phyloP scores from a whole-genome alignment of 2,329 filamentous ascomycete genomes.

The Myriosclerotinia duriaeana region DNA sequence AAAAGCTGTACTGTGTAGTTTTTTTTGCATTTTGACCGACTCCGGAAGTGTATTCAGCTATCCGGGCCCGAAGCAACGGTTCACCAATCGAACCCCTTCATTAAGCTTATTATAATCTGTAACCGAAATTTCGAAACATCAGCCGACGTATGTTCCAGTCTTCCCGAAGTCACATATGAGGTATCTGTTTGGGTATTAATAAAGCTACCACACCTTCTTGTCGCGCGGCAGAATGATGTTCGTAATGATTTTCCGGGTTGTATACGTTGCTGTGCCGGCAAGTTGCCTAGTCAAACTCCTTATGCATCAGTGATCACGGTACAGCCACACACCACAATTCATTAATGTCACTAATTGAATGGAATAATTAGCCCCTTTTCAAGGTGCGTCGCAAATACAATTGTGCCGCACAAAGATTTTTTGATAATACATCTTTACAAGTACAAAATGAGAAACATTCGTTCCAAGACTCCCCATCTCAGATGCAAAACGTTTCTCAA shows the following conservation, averaged over 20 bases:
- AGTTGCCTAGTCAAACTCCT: not conserved
- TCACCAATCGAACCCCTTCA: constrained; percentile 20
- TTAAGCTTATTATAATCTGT: not conserved
- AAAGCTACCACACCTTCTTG: not conserved
- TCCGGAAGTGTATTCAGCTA: constrained; percentile 7
- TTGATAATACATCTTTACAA: not conserved
- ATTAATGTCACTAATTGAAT: not conserved
- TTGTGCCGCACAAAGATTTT: not conserved
- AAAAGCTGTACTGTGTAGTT: not conserved
- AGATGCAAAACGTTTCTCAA: not conserved
- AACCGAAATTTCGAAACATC: constrained; percentile 16
- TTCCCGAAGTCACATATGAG: not conserved
- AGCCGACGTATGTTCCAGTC: not conserved
- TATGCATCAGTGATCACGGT: not conserved
- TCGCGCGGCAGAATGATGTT: not conserved
- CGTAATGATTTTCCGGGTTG: not conserved
- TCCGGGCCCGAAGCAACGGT: constrained; percentile 11
- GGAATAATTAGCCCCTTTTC: not conserved
- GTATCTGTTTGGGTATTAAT: not conserved
- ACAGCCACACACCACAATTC: not conserved
- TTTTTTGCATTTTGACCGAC: constrained; percentile 3
- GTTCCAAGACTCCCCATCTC: not conserved
- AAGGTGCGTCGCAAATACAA: not conserved
- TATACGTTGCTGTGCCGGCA: not conserved
- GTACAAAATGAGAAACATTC: not conserved